Base-by-base conservation (phyloP, 2,329 filamentous ascomycete genomes). In the Chaetomium strumarium region DNA sequence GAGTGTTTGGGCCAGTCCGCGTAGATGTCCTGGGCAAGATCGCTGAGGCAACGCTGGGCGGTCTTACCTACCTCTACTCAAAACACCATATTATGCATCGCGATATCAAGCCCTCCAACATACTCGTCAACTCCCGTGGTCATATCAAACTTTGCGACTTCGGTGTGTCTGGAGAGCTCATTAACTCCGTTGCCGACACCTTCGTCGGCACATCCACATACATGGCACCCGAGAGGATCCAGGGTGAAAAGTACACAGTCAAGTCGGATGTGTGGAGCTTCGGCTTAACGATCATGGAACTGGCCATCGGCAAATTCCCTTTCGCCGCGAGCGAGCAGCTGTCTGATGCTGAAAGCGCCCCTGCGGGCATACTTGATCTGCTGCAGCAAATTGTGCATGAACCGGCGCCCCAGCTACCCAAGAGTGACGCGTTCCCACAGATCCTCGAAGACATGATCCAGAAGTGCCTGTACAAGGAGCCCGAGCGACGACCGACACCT, bases 261-360 rank as follows among this genome's bases (percentile, higher is more conserved):
- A 96, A 96, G 70, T 96, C 91, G 12, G 93, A 99, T 68, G 93
- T 99, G 4, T 99, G 93, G 93, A 96, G 91, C 79, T 95, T 96
- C 58, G 93, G 93, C 31, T 75, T 99, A 60, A 86, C 86, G 0
- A 84, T 99, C 57, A 97, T 99, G 91, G 93, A 99, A 71, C 74
- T 99, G 61, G 93, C 93, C 33, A 96, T 99, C 66, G 93, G 93
- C 60, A 91, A 95, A 65, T 99, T 99, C 65, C 93, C 93, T 1
- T 99, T 99, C 67, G 86, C 87, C 59, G 78, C 84, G 12, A 89
- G 83, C 62, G 83, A 85, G 63, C 80, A 84, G 59, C 70, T 84
- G 20, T 81, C 80, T 2, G 89, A 95, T 55, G 83, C 79, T 52
- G 86, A 92, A 59, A 85, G 85, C 47, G 90, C 87, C 2, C 93